Conservation (phyloP, 257 asterid genomes). For the Asclepias syriaca region DNA sequence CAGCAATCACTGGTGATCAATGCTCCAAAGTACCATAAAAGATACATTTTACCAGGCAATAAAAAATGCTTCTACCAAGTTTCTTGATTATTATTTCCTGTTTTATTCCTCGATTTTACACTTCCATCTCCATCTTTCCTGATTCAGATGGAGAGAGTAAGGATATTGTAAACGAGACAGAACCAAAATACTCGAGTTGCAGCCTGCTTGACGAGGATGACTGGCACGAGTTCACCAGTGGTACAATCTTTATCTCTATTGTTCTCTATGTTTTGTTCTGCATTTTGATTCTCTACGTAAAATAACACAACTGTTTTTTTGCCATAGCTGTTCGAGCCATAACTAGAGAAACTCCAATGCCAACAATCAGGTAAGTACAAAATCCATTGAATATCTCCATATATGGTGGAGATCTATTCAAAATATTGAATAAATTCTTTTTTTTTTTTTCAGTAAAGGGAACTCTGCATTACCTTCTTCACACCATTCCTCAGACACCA, state of each 20-base stretch:
- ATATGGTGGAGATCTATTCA: too few species aligned
- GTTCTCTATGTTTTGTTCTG: not conserved
- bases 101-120: not conserved
- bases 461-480: conserved; percentile 50
- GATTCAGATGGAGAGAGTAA: conserved; percentile 67
- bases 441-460: conserved; percentile 40
- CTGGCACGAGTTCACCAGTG: conserved; percentile 65
- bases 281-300: not conserved
- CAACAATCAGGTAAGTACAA: conserved; percentile 40
- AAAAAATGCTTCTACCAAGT: not conserved
- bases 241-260: conserved; percentile 29
- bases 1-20: conserved; percentile 83
- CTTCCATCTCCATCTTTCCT: not conserved
- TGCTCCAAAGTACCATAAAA: conserved; percentile 78
- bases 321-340: conserved; percentile 65
- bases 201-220: conserved; percentile 58
- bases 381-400: not conserved
- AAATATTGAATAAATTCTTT: too few species aligned
- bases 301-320: conserved; percentile 3
- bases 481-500: conserved; percentile 33
- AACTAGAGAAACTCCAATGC: conserved; percentile 52
- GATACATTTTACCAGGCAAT: conserved; percentile 81
- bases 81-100: conserved; percentile 4
- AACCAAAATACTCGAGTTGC: conserved; percentile 55
- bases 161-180: conserved; percentile 38